Conservation (phyloP, 257 asterid species). For the Solanum bulbocastanum region DNA sequence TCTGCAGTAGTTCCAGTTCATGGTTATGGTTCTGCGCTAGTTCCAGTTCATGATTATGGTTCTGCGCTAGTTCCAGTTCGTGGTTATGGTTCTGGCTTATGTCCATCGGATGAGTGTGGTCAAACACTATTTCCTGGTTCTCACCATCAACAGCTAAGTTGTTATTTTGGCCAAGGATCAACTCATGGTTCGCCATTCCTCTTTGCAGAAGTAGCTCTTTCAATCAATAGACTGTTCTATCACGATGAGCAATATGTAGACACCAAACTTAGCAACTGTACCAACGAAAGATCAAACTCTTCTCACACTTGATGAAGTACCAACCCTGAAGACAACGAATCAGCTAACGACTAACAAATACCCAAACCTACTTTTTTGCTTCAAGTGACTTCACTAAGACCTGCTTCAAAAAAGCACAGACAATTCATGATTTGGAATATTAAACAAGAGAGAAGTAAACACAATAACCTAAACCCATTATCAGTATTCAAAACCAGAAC, state of each 20-base stretch:
- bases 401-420: background rate
- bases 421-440: background rate
- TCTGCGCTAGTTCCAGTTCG: conserved; percentile 41
- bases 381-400: background rate
- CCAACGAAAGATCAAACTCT: background rate
- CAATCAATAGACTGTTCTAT: background rate
- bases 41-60: conserved; percentile 32
- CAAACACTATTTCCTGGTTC: conserved; percentile 39
- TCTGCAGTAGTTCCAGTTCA: conserved; percentile 36
- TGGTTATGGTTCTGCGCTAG: conserved; percentile 31
- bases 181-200: conserved; percentile 51
- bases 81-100: conserved; percentile 35
- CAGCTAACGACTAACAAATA: background rate
- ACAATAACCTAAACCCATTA: background rate
- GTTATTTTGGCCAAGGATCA: conserved; percentile 42
- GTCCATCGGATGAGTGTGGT: conserved; percentile 37
- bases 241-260: background rate
- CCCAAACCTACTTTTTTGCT: background rate
- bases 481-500: background rate
- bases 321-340: background rate
- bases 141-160: conserved; percentile 32
- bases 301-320: background rate
- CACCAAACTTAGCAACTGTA: background rate
- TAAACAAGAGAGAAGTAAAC: background rate
- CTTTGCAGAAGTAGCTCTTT: conserved; percentile 8